Percentiles rank a stretch among this genome's conserved stretches.
phyloP scores from a whole-genome alignment of 1,284 basidiomycete species.

The Cryptococcus floricola region DNA sequence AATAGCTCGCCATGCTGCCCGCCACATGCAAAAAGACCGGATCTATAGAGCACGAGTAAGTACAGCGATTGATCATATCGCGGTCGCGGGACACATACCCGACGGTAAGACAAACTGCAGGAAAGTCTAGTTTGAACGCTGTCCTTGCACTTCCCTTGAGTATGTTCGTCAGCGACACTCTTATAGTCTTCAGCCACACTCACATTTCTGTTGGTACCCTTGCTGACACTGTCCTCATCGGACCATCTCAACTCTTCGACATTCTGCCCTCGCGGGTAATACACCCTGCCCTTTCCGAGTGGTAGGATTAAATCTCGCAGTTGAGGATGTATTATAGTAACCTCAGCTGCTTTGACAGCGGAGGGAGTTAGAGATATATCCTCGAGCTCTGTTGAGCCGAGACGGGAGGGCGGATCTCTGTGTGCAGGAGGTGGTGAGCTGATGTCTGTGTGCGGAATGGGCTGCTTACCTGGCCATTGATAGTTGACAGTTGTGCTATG shows the following conservation, averaged over 20 bases:
- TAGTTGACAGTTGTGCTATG: neutral
- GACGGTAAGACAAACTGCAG: conserved; percentile 42
- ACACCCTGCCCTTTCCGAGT: conserved; percentile 29
- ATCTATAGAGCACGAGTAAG: conserved; percentile 10
- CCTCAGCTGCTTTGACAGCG: conserved; percentile 27
- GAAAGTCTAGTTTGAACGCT: conserved; percentile 34
- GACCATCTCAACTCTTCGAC: conserved; percentile 34
- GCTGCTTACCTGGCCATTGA: conserved; percentile 18
- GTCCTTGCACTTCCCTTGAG: conserved; percentile 13
- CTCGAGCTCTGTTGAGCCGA: conserved; percentile 35
- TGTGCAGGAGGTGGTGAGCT: neutral
- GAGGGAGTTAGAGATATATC: conserved; percentile 35
- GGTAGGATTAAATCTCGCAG: conserved; percentile 46
- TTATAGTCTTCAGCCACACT: too few relatives aligned
- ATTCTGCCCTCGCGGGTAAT: conserved; percentile 34
- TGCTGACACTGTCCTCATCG: conserved; percentile 1
- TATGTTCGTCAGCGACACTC: neutral
- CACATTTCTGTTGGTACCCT: neutral
- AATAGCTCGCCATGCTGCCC: conserved; percentile 48
- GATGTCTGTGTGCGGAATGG: neutral
- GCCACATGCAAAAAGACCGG: conserved; percentile 41
- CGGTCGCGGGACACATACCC: conserved; percentile 28
- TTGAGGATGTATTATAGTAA: conserved; percentile 48
- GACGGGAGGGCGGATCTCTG: conserved; percentile 32
- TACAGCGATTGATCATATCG: neutral